Evolutionary conservation across 1,284 basidiomycete genomes (phyloP).

Genomic region (Stereum hirsutum): DNA sequence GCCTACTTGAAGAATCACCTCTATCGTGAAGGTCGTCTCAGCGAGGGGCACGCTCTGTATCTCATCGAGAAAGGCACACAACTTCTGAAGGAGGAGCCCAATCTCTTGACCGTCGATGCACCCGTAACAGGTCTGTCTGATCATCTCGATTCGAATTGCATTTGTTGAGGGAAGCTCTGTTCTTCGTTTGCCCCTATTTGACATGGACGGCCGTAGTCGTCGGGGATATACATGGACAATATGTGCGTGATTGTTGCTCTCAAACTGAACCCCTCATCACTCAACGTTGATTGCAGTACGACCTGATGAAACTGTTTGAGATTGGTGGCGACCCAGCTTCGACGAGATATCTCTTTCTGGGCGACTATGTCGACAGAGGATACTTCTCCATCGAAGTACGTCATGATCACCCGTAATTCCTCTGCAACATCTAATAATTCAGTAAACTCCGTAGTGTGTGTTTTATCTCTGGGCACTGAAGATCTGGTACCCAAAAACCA

Average conservation of each 20-base stretch:
- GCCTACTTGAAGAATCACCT: slow-evolving; percentile 99
- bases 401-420: slow-evolving; percentile 7
- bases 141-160: not conserved
- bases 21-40: slow-evolving; percentile 89
- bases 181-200: not conserved
- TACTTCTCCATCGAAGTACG: slow-evolving; percentile 86
- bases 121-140: slow-evolving; percentile 74
- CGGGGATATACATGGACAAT: slow-evolving; percentile 93
- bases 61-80: slow-evolving; percentile 79
- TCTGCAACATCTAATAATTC: too few species aligned
- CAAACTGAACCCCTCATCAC: too few species aligned
- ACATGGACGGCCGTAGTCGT: slow-evolving; percentile 46
- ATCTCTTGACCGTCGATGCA: slow-evolving; percentile 86
- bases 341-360: slow-evolving; percentile 88
- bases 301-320: slow-evolving; percentile 94
- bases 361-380: slow-evolving; percentile 93
- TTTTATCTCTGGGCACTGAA: slow-evolving; percentile 85
- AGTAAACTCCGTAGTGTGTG: slow-evolving; percentile 74
- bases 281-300: slow-evolving; percentile 61
- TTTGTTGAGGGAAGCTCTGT: not conserved
- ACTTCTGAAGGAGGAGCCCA: slow-evolving; percentile 71
- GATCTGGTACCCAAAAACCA: slow-evolving; percentile 88
- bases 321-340: slow-evolving; percentile 91
- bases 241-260: slow-evolving; percentile 73
- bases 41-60: slow-evolving; percentile 85